Evolutionary conservation across 495 filamentous ascomycete genomes (phyloP), one percentile per base, ranked within the genome.

Genomic region (Neurospora tetrasperma): DNA sequence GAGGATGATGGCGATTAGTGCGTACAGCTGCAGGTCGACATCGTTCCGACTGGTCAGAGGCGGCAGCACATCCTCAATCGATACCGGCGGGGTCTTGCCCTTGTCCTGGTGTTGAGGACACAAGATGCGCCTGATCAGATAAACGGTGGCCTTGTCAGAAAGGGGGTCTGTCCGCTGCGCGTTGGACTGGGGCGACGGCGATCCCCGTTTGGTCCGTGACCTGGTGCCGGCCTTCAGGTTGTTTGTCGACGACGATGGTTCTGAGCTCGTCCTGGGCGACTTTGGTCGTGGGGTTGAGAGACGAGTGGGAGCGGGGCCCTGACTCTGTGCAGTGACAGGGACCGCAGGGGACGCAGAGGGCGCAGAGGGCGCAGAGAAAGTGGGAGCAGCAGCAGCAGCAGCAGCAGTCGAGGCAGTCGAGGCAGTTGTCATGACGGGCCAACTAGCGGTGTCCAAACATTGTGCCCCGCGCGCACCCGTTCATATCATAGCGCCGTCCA

Each of bases 41-140:
- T 94, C 93, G 79, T 97, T 96, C 72, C 92, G 93, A 82, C 93
- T 94, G 23, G 96, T 97, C 75, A 99, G 87, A 27, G 94, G 94
- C 43, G 95, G 96, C 48, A 99, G 82, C 39, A 97, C 84, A 74
- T 94, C 93, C 69, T 95, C 89, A 72, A 96, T 84, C 10, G 85
- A 80, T 35, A 79, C 74, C 31, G 83, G 79, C 35, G 83, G 76
- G 46, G 71, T 76, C 71, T 79, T 85, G 73, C 83, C 84, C 80
- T 86, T 84, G 48, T 81, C 78, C 42, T 80, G 76, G n/a, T 84
- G 80, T 70, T 84, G 82, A 54, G 80, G 81, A 76, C 86, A 88
- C 70, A 88, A 82, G 46, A 80, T 83, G 42, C 85, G 83, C 35
- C 86, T 84, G 78, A 88, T 84, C 42, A 89, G 80, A 71, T 83